Evolutionary conservation across 768 basidiomycete genomes (phyloP).

Genomic region (Ramaria rubella): DNA sequence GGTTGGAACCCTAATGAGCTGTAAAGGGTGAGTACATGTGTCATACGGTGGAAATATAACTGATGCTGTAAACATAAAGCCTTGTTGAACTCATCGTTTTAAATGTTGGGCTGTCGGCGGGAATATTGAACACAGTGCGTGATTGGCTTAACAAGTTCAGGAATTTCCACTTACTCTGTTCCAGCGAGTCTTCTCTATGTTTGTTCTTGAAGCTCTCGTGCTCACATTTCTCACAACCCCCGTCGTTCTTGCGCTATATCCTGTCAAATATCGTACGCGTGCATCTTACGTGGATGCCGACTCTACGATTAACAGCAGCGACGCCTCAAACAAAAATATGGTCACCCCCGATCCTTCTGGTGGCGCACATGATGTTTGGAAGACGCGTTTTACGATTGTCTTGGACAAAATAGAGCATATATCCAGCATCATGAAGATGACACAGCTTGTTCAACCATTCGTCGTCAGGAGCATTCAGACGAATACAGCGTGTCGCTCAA

Average conservation of each 20-base stretch:
- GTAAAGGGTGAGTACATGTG: constrained; percentile 64
- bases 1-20: constrained; percentile 90
- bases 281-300: constrained; percentile 40
- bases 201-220: constrained; percentile 77
- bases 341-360: constrained; percentile 22
- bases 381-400: constrained; percentile 71
- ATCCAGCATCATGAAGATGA: constrained; percentile 83
- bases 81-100: constrained; percentile 93
- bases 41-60: neutral
- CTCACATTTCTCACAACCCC: constrained; percentile 87
- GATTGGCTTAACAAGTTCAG: neutral
- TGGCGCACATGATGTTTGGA: constrained; percentile 26
- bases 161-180: neutral
- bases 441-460: constrained; percentile 64
- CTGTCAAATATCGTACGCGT: constrained; percentile 50
- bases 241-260: constrained; percentile 59
- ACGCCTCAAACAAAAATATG: neutral
- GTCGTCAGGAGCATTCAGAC: neutral
- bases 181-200: constrained; percentile 85
- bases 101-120: constrained; percentile 82
- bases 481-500: too few relatives aligned
- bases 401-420: constrained; percentile 88
- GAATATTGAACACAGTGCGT: constrained; percentile 57
- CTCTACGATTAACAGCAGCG: constrained; percentile 37
- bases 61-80: constrained; percentile 28